Evolutionary conservation across 129 eudicot genomes (phyloP).

Genomic region (Calendula officinalis): DNA sequence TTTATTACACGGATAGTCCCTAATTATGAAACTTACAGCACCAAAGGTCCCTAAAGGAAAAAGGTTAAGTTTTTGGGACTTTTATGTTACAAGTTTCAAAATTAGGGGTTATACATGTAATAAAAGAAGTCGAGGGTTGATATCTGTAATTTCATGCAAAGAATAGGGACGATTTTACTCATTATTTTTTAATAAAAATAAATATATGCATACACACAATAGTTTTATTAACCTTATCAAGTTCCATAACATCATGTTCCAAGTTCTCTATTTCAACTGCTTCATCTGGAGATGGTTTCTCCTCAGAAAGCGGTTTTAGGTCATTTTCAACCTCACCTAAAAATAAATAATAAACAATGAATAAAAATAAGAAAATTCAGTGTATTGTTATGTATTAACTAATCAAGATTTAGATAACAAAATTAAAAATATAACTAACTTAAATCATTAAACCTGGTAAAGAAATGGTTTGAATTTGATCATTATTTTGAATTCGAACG

Average conservation of each 20-base stretch:
- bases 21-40: too few relatives aligned
- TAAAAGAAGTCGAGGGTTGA: too few relatives aligned
- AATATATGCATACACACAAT: background rate
- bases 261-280: constrained; percentile 39
- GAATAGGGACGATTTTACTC: too few relatives aligned
- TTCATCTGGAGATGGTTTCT: constrained; percentile 40
- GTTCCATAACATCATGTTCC: constrained; percentile 42
- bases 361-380: background rate
- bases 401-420: background rate
- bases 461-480: constrained; percentile 36
- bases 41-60: too few relatives aligned
- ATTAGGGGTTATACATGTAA: too few relatives aligned
- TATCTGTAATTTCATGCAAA: too few relatives aligned
- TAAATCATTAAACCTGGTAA: constrained; percentile 46
- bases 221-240: constrained; percentile 37
- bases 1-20: too few relatives aligned
- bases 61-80: too few relatives aligned
- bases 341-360: constrained; percentile 2
- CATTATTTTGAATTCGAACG: constrained; percentile 31
- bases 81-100: too few relatives aligned
- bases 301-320: constrained; percentile 38
- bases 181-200: too few relatives aligned
- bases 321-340: constrained; percentile 41
- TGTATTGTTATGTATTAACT: background rate
- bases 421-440: constrained; percentile 14